These are phyloP conservation scores for Psilocybe sp. DNA, from an alignment of 768 basidiomycete genomes.

Conservation along the genomic window DNA sequence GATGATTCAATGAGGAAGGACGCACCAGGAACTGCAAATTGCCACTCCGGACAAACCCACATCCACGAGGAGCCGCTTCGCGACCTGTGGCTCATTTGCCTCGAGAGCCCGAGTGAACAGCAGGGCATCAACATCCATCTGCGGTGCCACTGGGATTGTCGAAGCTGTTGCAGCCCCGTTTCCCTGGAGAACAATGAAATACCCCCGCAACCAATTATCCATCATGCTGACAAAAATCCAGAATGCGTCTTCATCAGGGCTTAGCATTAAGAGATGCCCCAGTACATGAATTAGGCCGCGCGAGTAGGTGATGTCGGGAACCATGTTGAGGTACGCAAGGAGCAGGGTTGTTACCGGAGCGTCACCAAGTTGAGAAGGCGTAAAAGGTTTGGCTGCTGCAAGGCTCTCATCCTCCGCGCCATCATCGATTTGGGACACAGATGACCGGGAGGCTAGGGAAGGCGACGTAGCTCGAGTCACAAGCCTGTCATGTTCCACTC, in stretches of 20 bases:
- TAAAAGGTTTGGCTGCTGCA: slow-evolving; percentile 24
- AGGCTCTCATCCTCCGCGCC: not conserved
- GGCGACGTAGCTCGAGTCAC: too few species aligned
- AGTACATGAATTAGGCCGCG: slow-evolving; percentile 70
- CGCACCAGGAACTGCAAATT: slow-evolving; percentile 67
- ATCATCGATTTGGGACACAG: slow-evolving; percentile 36
- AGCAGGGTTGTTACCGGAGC: slow-evolving; percentile 55
- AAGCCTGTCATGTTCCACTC: too few species aligned
- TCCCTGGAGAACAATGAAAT: slow-evolving; percentile 38
- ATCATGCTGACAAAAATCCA: slow-evolving; percentile 89
- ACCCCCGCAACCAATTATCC: slow-evolving; percentile 78
- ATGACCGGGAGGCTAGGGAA: too few species aligned
- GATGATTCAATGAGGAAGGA: not conserved
- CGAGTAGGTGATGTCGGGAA: slow-evolving; percentile 73
- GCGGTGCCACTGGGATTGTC: slow-evolving; percentile 24
- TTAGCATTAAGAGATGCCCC: slow-evolving; percentile 68
- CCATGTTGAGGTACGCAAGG: slow-evolving; percentile 82
- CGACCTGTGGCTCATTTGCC: slow-evolving; percentile 49
- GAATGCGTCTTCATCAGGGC: slow-evolving; percentile 87
- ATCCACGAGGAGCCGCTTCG: slow-evolving; percentile 66
- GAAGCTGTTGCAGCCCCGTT: slow-evolving; percentile 28
- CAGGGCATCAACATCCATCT: slow-evolving; percentile 74
- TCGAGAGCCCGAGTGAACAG: slow-evolving; percentile 74
- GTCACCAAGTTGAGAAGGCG: slow-evolving; percentile 54
- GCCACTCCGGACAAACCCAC: slow-evolving; percentile 55